These are phyloP conservation scores for Cladosporium oxysporum DNA, from an alignment of 2,329 filamentous ascomycete species.

Conservation along the genomic window DNA sequence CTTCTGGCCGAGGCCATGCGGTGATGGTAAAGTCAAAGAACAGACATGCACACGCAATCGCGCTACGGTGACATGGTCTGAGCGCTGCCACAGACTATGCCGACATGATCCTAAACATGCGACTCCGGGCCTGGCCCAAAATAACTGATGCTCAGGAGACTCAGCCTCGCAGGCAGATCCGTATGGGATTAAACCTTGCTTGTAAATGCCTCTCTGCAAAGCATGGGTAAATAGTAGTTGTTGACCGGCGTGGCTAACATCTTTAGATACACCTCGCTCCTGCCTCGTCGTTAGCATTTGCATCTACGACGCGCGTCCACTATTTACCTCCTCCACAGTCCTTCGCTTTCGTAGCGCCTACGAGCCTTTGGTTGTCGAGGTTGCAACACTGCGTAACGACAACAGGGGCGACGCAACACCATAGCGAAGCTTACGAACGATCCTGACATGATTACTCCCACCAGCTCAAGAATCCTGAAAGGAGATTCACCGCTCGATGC, in stretches of 20 bases:
- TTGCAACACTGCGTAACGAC: neutral
- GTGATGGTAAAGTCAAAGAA: neutral
- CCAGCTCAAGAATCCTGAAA: constrained; percentile 21
- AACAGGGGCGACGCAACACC: neutral
- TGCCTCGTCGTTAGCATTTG: neutral
- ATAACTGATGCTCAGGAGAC: neutral
- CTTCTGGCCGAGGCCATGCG: neutral
- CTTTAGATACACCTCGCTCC: neutral
- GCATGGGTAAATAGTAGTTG: neutral
- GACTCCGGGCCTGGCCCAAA: constrained; percentile 3
- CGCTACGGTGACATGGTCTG: neutral
- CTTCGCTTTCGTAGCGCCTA: neutral
- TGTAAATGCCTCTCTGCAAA: neutral
- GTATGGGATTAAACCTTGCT: neutral
- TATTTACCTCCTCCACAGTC: neutral
- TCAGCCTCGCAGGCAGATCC: neutral
- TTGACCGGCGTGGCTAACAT: neutral
- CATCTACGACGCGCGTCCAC: neutral
- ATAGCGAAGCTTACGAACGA: neutral
- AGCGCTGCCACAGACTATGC: neutral
- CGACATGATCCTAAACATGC: neutral
- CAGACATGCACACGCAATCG: constrained; percentile 7
- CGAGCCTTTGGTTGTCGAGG: neutral
- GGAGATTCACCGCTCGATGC: constrained; percentile 23
- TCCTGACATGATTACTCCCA: neutral